These are phyloP conservation scores for Tranzscheliella williamsii DNA, from an alignment of 1,284 basidiomycete species.

Conservation along the genomic window DNA sequence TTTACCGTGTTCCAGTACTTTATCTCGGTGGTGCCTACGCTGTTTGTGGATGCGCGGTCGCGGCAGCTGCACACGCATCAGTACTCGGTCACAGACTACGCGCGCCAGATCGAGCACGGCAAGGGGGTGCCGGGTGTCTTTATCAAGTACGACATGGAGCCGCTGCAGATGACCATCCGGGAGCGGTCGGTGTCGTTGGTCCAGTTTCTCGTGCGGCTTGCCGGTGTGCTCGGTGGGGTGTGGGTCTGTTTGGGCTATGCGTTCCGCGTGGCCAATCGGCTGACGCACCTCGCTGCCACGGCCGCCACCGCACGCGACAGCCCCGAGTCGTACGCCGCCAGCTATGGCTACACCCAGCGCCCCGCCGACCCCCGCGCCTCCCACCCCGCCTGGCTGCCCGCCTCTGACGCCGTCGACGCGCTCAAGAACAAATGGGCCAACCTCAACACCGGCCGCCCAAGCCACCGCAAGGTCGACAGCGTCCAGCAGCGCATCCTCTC, in stretches of 20 bases:
- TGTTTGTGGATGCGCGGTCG: slow-evolving; percentile 76
- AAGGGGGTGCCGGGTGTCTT: slow-evolving; percentile 71
- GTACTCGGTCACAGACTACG: slow-evolving; percentile 94
- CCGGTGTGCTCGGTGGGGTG: slow-evolving; percentile 63
- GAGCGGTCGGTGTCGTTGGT: slow-evolving; percentile 81
- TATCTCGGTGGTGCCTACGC: slow-evolving; percentile 90
- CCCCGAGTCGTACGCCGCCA: slow-evolving; percentile 23
- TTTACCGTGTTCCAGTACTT: slow-evolving; percentile 79
- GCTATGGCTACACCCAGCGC: slow-evolving; percentile 20
- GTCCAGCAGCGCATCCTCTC: slow-evolving; percentile 40
- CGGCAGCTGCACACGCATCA: slow-evolving; percentile 75
- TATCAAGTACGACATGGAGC: slow-evolving; percentile 81
- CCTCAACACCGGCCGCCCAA: slow-evolving; percentile 10
- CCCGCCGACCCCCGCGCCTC: neutral
- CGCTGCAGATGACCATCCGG: slow-evolving; percentile 78
- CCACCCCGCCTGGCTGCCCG: slow-evolving; percentile 6
- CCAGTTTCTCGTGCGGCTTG: slow-evolving; percentile 78
- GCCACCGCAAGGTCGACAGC: slow-evolving; percentile 31
- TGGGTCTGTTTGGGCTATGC: slow-evolving; percentile 57
- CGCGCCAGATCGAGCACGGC: slow-evolving; percentile 75
- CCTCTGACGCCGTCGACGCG: slow-evolving; percentile 19
- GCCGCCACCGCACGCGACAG: slow-evolving; percentile 13
- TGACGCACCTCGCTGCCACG: slow-evolving; percentile 18
- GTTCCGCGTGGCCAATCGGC: slow-evolving; percentile 40
- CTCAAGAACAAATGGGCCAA: slow-evolving; percentile 33